phyloP scores from a whole-genome alignment of 2,329 filamentous ascomycete species.

The Hypoxylon sp. region DNA sequence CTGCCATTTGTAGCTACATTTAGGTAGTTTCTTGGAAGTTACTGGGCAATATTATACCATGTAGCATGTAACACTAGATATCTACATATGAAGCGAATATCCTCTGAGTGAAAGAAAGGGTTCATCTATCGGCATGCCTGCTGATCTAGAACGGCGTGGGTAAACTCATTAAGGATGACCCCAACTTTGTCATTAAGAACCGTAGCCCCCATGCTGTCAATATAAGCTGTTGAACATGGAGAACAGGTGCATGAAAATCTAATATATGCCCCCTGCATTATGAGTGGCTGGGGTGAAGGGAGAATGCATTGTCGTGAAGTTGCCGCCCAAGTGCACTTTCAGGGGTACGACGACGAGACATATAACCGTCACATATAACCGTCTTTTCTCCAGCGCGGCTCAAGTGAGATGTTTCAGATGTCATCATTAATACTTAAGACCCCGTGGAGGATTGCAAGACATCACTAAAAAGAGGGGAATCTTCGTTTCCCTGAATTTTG shows the following conservation, averaged over 20 bases:
- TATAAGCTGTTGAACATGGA: conserved; percentile 4
- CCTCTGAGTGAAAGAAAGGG: conserved; percentile 1
- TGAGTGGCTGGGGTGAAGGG: conserved; percentile 27
- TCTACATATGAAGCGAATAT: background rate
- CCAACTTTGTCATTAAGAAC: conserved; percentile 4
- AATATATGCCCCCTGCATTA: conserved; percentile 26
- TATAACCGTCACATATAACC: conserved; percentile 46
- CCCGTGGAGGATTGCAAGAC: conserved; percentile 27
- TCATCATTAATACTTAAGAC: conserved; percentile 42
- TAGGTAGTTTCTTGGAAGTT: conserved; percentile 26
- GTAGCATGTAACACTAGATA: background rate
- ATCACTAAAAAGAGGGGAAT: conserved; percentile 22
- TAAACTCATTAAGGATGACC: conserved; percentile 24
- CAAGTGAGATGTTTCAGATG: conserved; percentile 47
- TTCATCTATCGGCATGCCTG: conserved; percentile 6
- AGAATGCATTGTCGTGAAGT: conserved; percentile 26
- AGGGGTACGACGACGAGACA: conserved; percentile 40
- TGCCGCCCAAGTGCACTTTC: conserved; percentile 23
- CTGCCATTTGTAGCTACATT: conserved; percentile 31
- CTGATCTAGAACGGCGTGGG: conserved; percentile 25
- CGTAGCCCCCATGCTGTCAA: conserved; percentile 15
- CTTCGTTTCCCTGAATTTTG: conserved; percentile 18
- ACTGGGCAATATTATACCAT: conserved; percentile 9
- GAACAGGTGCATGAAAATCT: conserved; percentile 10
- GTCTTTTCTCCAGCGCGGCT: conserved; percentile 45